Evolutionary conservation across 192 early-diverging fungal genomes (phyloP).

Genomic region (Globomyces pollinis-pini): DNA sequence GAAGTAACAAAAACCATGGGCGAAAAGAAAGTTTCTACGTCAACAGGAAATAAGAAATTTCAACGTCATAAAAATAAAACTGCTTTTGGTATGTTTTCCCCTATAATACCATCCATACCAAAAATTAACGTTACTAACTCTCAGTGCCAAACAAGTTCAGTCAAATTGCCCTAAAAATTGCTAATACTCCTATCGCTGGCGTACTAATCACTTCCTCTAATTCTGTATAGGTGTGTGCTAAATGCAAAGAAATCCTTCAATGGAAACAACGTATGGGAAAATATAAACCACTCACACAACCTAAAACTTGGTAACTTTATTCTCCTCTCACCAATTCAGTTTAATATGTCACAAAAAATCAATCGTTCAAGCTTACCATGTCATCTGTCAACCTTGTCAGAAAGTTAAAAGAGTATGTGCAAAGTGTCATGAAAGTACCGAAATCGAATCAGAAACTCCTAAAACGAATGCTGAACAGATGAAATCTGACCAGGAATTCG

Average conservation of each 20-base stretch:
- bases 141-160: constrained; percentile 85
- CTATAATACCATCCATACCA: no score
- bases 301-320: no score
- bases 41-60: no score
- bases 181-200: constrained; percentile 70
- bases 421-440: constrained; percentile 70
- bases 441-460: constrained; percentile 46
- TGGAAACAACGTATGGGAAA: constrained; percentile 86
- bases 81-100: no score
- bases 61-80: no score
- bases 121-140: no score
- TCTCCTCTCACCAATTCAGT: no score
- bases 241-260: constrained; percentile 39
- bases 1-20: no score
- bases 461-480: constrained; percentile 55
- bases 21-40: no score
- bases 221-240: no score
- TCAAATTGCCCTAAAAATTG: constrained; percentile 65
- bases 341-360: constrained; percentile 70
- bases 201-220: no score
- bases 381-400: constrained; percentile 84
- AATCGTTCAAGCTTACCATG: constrained; percentile 91
- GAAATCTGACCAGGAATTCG: constrained; percentile 67
- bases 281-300: constrained; percentile 90
- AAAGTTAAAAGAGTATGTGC: constrained; percentile 75